phyloP scores from a whole-genome alignment of 768 basidiomycete species.

The Tulasnella sp. region DNA sequence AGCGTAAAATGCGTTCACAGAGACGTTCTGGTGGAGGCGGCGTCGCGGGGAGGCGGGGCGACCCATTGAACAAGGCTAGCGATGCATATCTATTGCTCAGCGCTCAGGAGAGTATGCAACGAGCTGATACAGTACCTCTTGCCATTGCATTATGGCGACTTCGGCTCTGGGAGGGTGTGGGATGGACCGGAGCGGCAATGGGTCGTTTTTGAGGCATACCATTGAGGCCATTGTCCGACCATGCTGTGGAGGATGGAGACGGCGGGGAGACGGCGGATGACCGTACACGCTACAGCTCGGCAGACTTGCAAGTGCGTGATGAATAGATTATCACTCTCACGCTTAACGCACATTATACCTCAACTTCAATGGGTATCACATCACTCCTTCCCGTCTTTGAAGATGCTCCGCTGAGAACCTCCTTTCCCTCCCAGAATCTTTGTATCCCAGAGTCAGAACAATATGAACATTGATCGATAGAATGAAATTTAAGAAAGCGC shows the following conservation, averaged over 20 bases:
- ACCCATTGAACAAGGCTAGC: conserved; percentile 39
- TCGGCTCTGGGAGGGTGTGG: conserved; percentile 58
- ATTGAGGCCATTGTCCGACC: not conserved
- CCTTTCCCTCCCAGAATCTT: conserved; percentile 73
- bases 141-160: conserved; percentile 71
- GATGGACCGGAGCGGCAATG: conserved; percentile 15
- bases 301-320: not conserved
- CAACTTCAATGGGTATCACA: conserved; percentile 20
- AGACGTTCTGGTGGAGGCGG: not conserved
- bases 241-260: not conserved
- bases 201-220: not conserved
- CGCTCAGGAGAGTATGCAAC: conserved; percentile 35
- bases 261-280: not conserved
- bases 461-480: too few species aligned
- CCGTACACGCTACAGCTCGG: too few species aligned
- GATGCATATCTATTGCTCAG: conserved; percentile 61
- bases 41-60: conserved; percentile 2
- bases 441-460: too few species aligned
- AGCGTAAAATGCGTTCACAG: conserved; percentile 28
- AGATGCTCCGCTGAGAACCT: conserved; percentile 37
- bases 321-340: not conserved
- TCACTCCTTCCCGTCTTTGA: conserved; percentile 8
- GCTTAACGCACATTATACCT: conserved; percentile 6
- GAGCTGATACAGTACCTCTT: conserved; percentile 51
- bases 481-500: too few species aligned